Evolutionary conservation across 176 grass and related monocot genomes (phyloP).

Genomic region (Rhynchospora pubera): DNA sequence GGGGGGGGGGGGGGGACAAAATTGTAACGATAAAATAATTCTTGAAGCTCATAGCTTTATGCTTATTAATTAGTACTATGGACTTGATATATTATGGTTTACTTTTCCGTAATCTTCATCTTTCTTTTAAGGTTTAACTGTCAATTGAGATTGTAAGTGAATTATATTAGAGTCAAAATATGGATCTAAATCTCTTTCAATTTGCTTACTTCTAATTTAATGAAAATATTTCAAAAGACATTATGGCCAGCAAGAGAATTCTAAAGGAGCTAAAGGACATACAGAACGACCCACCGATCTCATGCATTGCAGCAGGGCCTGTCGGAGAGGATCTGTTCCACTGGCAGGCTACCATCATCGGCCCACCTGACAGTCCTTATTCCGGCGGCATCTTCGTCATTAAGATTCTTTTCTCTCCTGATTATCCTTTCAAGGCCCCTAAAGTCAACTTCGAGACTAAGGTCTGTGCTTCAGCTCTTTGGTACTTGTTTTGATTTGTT

Average conservation of each 20-base stretch:
- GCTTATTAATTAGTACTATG: background rate
- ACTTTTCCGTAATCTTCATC: background rate
- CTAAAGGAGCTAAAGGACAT: conserved; percentile 39
- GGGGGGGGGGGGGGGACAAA: too few species aligned
- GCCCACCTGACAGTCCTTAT: conserved; percentile 36
- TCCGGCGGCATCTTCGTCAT: conserved; percentile 29
- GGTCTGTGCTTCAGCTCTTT: background rate
- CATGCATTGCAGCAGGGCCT: conserved; percentile 25
- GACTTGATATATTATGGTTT: background rate
- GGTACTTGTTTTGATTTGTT: background rate
- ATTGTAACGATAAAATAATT: background rate
- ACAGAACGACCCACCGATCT: conserved; percentile 27
- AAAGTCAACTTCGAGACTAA: conserved; percentile 44
- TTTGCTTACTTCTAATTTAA: background rate
- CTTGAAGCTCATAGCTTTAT: background rate
- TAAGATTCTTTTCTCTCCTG: conserved; percentile 36
- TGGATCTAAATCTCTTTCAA: background rate
- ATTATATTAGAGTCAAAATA: background rate
- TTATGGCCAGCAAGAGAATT: conserved; percentile 33
- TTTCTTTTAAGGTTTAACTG: background rate
- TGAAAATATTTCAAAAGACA: background rate
- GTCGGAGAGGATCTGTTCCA: conserved; percentile 38
- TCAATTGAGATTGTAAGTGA: too few species aligned
- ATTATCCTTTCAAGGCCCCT: conserved; percentile 44
- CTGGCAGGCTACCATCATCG: conserved; percentile 44